These are phyloP conservation scores for Misopates orontium DNA, from an alignment of 257 asterid species.

Conservation along the genomic window DNA sequence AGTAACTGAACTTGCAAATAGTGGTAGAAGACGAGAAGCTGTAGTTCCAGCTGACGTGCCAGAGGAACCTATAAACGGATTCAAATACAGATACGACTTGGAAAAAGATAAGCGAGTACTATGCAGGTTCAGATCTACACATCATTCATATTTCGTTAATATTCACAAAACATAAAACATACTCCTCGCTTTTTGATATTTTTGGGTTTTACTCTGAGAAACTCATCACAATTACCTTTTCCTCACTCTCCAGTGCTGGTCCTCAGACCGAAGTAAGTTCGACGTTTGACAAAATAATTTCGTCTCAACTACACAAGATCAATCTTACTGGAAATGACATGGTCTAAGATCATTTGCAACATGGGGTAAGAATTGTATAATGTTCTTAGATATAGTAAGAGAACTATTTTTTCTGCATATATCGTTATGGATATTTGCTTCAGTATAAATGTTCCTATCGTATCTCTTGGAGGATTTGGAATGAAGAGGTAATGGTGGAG, in stretches of 20 bases:
- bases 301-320: conserved; percentile 60
- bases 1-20: conserved; percentile 93
- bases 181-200: conserved; percentile 5
- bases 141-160: not conserved
- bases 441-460: too few relatives aligned
- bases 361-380: conserved; percentile 52
- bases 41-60: conserved; percentile 82
- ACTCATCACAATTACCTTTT: conserved; percentile 8
- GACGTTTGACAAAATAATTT: conserved; percentile 61
- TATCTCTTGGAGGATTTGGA: too few relatives aligned
- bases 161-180: not conserved
- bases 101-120: conserved; percentile 69
- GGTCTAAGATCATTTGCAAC: conserved; percentile 93
- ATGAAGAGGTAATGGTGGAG: too few relatives aligned
- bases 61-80: conserved; percentile 81
- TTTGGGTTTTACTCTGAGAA: conserved; percentile 10
- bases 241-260: conserved; percentile 61
- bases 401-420: not conserved
- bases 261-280: conserved; percentile 69
- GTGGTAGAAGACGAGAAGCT: conserved; percentile 85
- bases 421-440: too few relatives aligned
- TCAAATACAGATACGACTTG: conserved; percentile 76
- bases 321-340: conserved; percentile 83
- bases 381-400: not conserved
- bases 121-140: conserved; percentile 59